These are phyloP conservation scores for Chaetoscypha palmicola DNA, from an alignment of 2,329 filamentous ascomycete genomes.

Conservation along the genomic window DNA sequence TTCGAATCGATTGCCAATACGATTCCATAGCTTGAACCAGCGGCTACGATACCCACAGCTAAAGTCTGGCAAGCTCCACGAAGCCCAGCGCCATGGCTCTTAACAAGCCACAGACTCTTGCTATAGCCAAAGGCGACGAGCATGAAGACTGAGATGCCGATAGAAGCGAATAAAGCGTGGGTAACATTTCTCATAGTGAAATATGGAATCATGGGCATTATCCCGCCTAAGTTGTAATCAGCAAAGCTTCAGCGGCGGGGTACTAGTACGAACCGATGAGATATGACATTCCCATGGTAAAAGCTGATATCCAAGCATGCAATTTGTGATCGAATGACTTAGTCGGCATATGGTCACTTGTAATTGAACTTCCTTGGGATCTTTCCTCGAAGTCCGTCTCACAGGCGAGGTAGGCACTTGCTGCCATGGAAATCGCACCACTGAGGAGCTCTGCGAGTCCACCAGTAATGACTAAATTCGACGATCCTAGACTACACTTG, in stretches of 20 bases:
- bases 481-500: slow-evolving; percentile 30
- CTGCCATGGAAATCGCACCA: slow-evolving; percentile 53
- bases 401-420: slow-evolving; percentile 51
- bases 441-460: slow-evolving; percentile 53
- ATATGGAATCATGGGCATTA: slow-evolving; percentile 45
- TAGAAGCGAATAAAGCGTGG: slow-evolving; percentile 40
- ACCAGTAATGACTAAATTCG: slow-evolving; percentile 45
- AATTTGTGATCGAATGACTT: no score
- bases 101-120: slow-evolving; percentile 35
- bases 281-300: slow-evolving; percentile 28
- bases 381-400: no score
- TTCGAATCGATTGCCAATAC: slow-evolving; percentile 47
- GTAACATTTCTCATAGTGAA: slow-evolving; percentile 37
- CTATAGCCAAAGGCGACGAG: slow-evolving; percentile 44
- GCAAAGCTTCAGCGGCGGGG: no score
- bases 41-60: slow-evolving; percentile 56
- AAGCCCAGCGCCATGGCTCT: slow-evolving; percentile 45
- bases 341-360: no score
- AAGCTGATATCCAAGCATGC: slow-evolving; percentile 25
- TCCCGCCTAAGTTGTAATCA: no score
- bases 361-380: no score
- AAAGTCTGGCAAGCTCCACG: slow-evolving; percentile 59
- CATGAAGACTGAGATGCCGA: slow-evolving; percentile 43
- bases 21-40: slow-evolving; percentile 57
- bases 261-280: no score